These are phyloP conservation scores for Cruciata laevipes DNA, from an alignment of 257 asterid genomes.

Conservation along the genomic window DNA sequence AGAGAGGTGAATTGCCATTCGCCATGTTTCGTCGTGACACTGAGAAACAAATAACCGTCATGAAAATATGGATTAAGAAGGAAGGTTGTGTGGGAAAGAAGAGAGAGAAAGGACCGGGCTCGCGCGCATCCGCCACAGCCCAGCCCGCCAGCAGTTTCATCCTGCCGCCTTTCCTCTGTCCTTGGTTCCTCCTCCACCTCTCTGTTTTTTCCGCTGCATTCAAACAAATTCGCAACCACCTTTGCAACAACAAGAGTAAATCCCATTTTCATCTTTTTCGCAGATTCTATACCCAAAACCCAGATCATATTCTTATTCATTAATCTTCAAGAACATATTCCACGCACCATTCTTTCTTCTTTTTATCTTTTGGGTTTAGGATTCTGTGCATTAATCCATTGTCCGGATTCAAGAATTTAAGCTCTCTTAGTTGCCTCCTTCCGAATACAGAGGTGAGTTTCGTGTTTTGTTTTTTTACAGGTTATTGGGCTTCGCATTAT, in stretches of 20 bases:
- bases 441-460: constrained; percentile 7
- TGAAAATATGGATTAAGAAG: not conserved
- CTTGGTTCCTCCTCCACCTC: not conserved
- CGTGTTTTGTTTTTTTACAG: not conserved
- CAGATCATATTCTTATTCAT: not conserved
- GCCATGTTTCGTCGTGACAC: too few relatives aligned
- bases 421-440: not conserved
- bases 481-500: not conserved
- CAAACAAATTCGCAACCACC: not conserved
- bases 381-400: not conserved
- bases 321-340: not conserved
- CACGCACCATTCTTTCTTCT: not conserved
- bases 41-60: too few relatives aligned
- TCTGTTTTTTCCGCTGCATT: not conserved
- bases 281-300: not conserved
- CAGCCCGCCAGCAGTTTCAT: not conserved
- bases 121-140: constrained; percentile 3
- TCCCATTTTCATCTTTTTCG: not conserved
- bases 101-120: constrained; percentile 3
- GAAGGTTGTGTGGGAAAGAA: not conserved
- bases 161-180: constrained; percentile 8
- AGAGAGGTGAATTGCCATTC: too few relatives aligned
- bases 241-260: not conserved
- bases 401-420: not conserved
- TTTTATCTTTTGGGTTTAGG: constrained; percentile 4